phyloP scores from a whole-genome alignment of 768 basidiomycete species.

The Amanita rimosa region DNA sequence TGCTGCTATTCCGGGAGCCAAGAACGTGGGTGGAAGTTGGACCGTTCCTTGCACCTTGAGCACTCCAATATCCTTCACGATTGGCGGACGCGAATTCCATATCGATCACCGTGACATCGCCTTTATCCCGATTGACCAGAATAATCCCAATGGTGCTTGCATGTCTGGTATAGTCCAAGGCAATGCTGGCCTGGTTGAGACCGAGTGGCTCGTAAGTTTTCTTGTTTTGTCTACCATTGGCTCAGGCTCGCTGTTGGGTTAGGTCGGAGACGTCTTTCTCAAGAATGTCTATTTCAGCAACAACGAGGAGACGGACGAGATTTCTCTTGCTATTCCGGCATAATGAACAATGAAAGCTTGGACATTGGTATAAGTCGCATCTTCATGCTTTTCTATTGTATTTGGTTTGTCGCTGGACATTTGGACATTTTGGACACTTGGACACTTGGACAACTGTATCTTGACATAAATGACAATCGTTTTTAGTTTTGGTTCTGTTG shows the following conservation, averaged over 20 bases:
- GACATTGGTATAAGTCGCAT: background rate
- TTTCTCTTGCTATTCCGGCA: constrained; percentile 20
- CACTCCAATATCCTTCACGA: constrained; percentile 39
- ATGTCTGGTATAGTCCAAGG: constrained; percentile 49
- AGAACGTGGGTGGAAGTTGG: constrained; percentile 36
- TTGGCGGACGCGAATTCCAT: constrained; percentile 47
- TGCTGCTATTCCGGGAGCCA: constrained; percentile 41
- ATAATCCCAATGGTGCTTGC: constrained; percentile 41
- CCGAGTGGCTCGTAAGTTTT: constrained; percentile 53
- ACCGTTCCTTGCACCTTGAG: constrained; percentile 56
- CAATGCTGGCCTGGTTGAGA: constrained; percentile 29
- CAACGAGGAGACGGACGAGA: constrained; percentile 20
- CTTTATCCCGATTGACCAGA: constrained; percentile 36
- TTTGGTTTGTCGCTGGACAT: constrained; percentile 3
- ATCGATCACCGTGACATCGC: constrained; percentile 50
- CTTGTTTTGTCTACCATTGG: background rate
- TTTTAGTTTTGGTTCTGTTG: no score
- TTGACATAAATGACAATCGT: background rate
- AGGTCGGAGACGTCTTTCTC: constrained; percentile 31
- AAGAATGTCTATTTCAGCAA: constrained; percentile 30
- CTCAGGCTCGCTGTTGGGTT: background rate
- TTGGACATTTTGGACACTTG: background rate
- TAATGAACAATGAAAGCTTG: background rate
- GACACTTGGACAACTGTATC: background rate
- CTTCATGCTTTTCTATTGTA: background rate